phyloP scores from a whole-genome alignment of 345 rosid species.

The Citrus cavaleriei region DNA sequence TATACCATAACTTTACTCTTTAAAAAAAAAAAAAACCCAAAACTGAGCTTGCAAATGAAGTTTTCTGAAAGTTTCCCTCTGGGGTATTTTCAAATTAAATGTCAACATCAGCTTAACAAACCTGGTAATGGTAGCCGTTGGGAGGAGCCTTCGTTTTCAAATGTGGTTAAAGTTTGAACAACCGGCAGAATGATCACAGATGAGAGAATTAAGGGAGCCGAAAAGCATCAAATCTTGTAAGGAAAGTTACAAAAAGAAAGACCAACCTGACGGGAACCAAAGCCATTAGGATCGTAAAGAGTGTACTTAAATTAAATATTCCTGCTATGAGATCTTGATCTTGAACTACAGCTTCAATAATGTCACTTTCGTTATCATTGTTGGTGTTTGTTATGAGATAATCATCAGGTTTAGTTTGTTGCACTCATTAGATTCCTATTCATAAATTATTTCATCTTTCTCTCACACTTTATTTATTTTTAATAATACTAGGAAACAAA shows the following conservation, averaged over 20 bases:
- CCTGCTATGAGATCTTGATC: slow-evolving; percentile 7
- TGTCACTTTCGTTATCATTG: slow-evolving; percentile 21
- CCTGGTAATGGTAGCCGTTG: background rate
- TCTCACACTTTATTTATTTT: too few relatives aligned
- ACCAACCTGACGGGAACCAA: background rate
- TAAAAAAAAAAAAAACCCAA: background rate
- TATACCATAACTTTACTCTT: background rate
- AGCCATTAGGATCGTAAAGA: background rate
- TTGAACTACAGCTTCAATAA: slow-evolving; percentile 18
- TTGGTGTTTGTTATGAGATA: slow-evolving; percentile 5
- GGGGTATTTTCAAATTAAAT: slow-evolving; percentile 10
- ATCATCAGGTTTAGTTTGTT: slow-evolving; percentile 4
- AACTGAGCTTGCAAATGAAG: slow-evolving; percentile 10
- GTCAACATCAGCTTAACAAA: slow-evolving; percentile 17
- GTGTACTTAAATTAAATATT: background rate
- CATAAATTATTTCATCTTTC: too few relatives aligned
- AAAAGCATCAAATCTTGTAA: slow-evolving; percentile 17
- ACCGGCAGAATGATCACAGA: slow-evolving; percentile 33
- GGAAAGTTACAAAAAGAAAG: slow-evolving; percentile 21
- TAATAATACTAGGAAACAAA: too few relatives aligned
- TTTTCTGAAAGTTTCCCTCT: slow-evolving; percentile 11
- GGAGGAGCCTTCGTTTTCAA: slow-evolving; percentile 7
- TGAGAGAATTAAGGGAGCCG: background rate
- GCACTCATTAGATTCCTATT: background rate
- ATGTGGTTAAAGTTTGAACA: slow-evolving; percentile 24